These are phyloP conservation scores for Zygosaccharomyces bailii DNA, from an alignment of 805 yeast genomes.

Conservation along the genomic window DNA sequence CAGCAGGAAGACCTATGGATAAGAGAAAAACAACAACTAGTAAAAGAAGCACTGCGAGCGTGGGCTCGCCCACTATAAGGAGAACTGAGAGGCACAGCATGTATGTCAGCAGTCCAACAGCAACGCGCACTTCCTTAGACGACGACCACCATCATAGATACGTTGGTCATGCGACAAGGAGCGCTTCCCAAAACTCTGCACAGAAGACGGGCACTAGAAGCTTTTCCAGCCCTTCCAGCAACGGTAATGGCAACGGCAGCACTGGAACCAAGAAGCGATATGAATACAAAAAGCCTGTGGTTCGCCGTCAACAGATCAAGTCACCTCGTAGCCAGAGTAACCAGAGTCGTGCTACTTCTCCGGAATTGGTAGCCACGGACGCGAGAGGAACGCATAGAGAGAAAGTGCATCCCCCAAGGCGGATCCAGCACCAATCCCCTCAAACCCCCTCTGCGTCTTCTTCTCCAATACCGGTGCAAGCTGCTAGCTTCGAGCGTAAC, in stretches of 20 bases:
- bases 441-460: slow-evolving; percentile 5
- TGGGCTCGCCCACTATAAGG: neutral
- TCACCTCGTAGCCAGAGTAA: slow-evolving; percentile 13
- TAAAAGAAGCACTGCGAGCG: neutral
- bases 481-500: neutral
- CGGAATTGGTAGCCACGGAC: slow-evolving; percentile 1
- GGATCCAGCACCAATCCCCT: slow-evolving; percentile 4
- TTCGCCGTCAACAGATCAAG: slow-evolving; percentile 23
- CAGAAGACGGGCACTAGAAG: slow-evolving; percentile 2
- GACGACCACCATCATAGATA: neutral
- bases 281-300: slow-evolving; percentile 21
- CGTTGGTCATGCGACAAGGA: neutral
- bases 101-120: slow-evolving; percentile 3
- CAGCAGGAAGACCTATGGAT: neutral
- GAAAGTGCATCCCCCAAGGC: neutral
- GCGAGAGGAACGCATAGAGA: slow-evolving; percentile 8
- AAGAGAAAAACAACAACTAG: neutral
- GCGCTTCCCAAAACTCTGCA: neutral
- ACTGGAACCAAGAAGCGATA: slow-evolving; percentile 15
- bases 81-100: slow-evolving; percentile 5
- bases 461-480: neutral
- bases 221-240: neutral
- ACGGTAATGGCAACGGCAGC: slow-evolving; percentile 1
- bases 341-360: slow-evolving; percentile 3
- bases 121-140: neutral